Evolutionary conservation across 2,329 filamentous ascomycete genomes (phyloP).

Genomic region (Talaromyces islandicus): DNA sequence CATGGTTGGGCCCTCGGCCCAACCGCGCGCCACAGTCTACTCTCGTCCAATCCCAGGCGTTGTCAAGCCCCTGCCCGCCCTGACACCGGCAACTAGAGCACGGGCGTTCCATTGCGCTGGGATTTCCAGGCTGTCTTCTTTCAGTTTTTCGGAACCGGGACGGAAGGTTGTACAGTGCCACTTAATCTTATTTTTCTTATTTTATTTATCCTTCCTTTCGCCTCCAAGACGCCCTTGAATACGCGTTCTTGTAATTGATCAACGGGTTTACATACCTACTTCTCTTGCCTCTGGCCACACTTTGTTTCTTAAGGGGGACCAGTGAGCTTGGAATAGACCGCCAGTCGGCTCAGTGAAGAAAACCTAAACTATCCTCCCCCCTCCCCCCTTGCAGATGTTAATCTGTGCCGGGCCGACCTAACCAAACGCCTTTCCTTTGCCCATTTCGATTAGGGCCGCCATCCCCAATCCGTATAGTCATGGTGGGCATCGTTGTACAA

Average conservation of each 20-base stretch:
- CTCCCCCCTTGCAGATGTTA: background rate
- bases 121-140: background rate
- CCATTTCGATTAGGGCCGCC: background rate
- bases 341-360: background rate
- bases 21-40: background rate
- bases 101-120: conserved; percentile 10
- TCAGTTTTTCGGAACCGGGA: background rate
- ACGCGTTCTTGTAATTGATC: background rate
- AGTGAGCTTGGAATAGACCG: background rate
- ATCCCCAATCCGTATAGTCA: background rate
- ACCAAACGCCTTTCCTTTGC: background rate
- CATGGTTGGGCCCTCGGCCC: background rate
- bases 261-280: background rate
- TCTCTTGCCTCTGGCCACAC: background rate
- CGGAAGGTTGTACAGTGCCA: background rate
- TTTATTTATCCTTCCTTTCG: background rate
- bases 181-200: background rate
- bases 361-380: background rate
- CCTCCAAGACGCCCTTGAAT: too few relatives aligned
- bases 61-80: conserved; percentile 9
- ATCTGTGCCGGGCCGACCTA: background rate
- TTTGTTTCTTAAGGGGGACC: background rate
- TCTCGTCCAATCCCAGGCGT: background rate
- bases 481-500: background rate
- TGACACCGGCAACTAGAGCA: conserved; percentile 13